Evolutionary conservation across 116 monocot genomes (phyloP), one percentile per base, ranked within the genome.

Genomic region (Posidonia oceanica): DNA sequence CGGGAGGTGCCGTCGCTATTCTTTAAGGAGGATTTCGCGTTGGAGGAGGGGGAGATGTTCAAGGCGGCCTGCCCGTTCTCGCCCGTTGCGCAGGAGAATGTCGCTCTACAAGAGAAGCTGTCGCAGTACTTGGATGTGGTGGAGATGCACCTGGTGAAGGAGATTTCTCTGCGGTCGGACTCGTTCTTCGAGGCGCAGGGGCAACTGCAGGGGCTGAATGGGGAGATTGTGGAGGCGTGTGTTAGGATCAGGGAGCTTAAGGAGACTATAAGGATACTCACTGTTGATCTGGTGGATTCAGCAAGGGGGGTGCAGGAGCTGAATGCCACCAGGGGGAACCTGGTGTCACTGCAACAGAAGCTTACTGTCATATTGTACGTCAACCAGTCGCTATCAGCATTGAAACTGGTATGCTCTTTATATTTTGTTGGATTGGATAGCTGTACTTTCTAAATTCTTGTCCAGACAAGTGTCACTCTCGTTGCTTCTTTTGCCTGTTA

Each of bases 181-280:
- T 91, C 91, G 16, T 96, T 96, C 77, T 96, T 82, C 20, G 91
- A 96, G 77, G 96, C 96, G 2, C 96, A 96, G 85, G 96, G 87
- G 37, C 79, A 79, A 74, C 79, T 96, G 62, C 83, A 86, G 62
- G 89, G 87, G 22, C 63, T 96, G 57, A 76, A 96, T 66, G 85
- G 87, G 44, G 87, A 91, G 82, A 91, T 96, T 56, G 81, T 87
- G 59, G 84, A 83, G 77, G 85, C 88, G 12, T 91, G 91, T 56
- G 73, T 70, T 71, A 72, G 88, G 71, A 91, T 96, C 38, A 67
- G 91, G 78, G 86, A 79, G 74, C 78, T 96, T 52, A 89, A 85
- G 78, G 96, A 89, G 87, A 80, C 83, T 59, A 86, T 96, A 51
- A 74, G 85, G 78, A 75, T 81, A 40, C 66, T 96, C 15, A 87